A percentile compares a stretch with the other conserved stretches of the same genome.
phyloP scores from a whole-genome alignment of 192 early-diverging fungal species.

The Backusella parvicylindrica region DNA sequence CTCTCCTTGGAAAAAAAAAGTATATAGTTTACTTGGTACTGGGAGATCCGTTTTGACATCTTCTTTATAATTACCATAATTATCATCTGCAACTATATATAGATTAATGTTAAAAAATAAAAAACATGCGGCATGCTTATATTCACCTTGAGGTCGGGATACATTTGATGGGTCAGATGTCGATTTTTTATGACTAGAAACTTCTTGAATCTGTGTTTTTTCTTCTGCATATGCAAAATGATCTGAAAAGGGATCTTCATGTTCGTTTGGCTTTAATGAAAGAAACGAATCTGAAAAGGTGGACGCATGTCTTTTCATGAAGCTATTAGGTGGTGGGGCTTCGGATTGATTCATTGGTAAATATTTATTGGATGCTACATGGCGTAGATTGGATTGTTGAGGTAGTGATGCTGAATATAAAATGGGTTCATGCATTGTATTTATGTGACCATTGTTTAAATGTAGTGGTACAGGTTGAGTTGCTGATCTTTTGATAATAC shows the following conservation, averaged over 20 bases:
- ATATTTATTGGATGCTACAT: neutral
- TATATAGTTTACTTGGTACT: neutral
- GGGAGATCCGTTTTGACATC: neutral
- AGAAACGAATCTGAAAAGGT: neutral
- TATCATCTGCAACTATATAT: neutral
- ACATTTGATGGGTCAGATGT: neutral
- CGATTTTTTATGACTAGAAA: neutral
- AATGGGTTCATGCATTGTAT: neutral
- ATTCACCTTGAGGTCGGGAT: neutral
- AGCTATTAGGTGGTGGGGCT: neutral
- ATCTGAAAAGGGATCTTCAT: neutral
- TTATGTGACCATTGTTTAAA: neutral
- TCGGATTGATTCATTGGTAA: neutral
- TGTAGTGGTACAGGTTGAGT: neutral
- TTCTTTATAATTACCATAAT: conserved; percentile 3
- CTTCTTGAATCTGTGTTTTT: neutral
- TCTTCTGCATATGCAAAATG: neutral
- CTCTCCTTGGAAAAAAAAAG: neutral
- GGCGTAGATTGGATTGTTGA: neutral
- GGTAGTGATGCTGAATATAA: neutral
- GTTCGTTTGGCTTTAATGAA: neutral
- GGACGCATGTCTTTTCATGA: neutral
- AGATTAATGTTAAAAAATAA: neutral
- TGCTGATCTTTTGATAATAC: neutral
- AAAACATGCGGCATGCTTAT: neutral